Conservation (phyloP, 768 basidiomycete genomes). For the Coprinellus aureogranulatus region DNA sequence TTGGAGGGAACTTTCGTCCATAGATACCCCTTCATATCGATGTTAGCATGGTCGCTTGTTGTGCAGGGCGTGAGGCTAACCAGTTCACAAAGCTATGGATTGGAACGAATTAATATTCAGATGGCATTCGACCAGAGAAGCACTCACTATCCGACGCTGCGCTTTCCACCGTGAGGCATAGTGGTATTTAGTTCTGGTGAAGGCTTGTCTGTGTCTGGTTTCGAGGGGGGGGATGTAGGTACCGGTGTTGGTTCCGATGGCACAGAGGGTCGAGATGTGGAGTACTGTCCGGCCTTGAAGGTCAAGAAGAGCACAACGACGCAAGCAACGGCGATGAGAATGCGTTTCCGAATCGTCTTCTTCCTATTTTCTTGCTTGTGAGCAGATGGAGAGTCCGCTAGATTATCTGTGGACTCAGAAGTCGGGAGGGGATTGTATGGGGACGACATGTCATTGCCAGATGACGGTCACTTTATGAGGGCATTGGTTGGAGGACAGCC, state of each 20-base stretch:
- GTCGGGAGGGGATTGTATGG: conserved; percentile 23
- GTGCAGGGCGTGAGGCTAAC: conserved; percentile 30
- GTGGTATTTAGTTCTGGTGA: conserved; percentile 11
- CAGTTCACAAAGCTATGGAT: conserved; percentile 70
- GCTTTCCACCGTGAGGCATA: conserved; percentile 54
- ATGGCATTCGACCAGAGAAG: conserved; percentile 11
- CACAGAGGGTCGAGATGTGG: conserved; percentile 17
- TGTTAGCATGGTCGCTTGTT: neutral
- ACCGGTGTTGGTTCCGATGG: conserved; percentile 6
- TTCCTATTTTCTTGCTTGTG: neutral
- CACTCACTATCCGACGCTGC: conserved; percentile 80
- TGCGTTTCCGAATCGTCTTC: conserved; percentile 19
- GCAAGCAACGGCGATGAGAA: conserved; percentile 36
- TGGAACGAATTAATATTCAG: neutral
- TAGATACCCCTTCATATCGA: conserved; percentile 78
- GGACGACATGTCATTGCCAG: conserved; percentile 15
- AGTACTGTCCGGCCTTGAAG: conserved; percentile 46
- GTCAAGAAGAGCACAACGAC: conserved; percentile 35
- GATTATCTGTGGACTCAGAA: conserved; percentile 21
- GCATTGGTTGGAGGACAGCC: conserved; percentile 17
- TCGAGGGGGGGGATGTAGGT: neutral
- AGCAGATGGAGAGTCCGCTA: neutral
- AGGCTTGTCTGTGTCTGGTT: neutral
- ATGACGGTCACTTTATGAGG: conserved; percentile 18
- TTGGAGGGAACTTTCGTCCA: conserved; percentile 87